These are phyloP conservation scores for Colletotrichum noveboracense DNA, from an alignment of 2,329 filamentous ascomycete genomes.

Conservation along the genomic window DNA sequence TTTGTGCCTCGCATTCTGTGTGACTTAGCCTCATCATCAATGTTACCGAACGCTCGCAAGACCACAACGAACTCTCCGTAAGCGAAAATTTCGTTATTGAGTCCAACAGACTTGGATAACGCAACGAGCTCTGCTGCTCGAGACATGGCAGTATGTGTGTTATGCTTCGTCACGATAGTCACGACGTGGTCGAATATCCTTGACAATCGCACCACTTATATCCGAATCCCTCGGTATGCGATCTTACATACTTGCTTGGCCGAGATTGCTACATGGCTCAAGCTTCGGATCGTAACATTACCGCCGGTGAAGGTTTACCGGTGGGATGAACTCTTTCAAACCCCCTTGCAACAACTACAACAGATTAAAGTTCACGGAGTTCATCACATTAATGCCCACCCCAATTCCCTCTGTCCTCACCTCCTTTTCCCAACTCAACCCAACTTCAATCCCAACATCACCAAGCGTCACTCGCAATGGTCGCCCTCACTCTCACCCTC, in stretches of 20 bases:
- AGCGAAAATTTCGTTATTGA: no score
- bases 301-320: not conserved
- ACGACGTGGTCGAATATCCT: no score
- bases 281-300: not conserved
- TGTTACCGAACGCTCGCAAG: no score
- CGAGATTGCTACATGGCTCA: not conserved
- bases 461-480: not conserved
- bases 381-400: not conserved
- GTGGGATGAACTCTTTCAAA: not conserved
- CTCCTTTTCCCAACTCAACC: not conserved
- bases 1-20: no score
- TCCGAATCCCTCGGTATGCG: not conserved
- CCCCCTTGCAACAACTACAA: not conserved
- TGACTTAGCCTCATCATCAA: no score
- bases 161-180: no score
- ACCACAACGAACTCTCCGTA: no score
- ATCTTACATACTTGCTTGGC: rapidly evolving
- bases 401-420: not conserved
- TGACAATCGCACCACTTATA: not conserved
- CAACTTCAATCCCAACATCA: not conserved
- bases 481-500: not conserved
- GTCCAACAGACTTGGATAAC: no score
- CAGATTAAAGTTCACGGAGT: not conserved
- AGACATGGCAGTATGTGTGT: no score
- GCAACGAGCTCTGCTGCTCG: no score